Evolutionary conservation across 345 rosid species (phyloP).

Genomic region (Euphorbia pulcherrima): DNA sequence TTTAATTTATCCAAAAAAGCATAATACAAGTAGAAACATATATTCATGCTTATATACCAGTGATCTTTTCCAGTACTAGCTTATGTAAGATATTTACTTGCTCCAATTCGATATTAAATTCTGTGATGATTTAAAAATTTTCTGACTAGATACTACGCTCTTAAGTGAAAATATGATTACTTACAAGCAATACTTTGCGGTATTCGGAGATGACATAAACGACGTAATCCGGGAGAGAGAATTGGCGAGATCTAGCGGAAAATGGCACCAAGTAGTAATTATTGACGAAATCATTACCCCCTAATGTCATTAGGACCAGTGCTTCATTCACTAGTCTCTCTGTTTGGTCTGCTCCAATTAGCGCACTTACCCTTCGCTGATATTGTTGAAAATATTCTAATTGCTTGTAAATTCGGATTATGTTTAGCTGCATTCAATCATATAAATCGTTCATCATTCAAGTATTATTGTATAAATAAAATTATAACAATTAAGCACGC

Average conservation of each 20-base stretch:
- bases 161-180: too few relatives aligned
- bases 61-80: too few relatives aligned
- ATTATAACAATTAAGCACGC: too few relatives aligned
- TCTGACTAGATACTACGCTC: too few relatives aligned
- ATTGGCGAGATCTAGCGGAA: constrained; percentile 78
- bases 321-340: constrained; percentile 45
- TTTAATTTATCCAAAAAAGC: too few relatives aligned
- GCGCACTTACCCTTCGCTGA: constrained; percentile 49
- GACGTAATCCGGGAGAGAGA: constrained; percentile 50
- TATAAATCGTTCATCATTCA: too few relatives aligned
- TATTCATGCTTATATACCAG: too few relatives aligned
- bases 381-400: constrained; percentile 54
- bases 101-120: too few relatives aligned
- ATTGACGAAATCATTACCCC: constrained; percentile 80
- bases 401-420: constrained; percentile 56
- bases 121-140: too few relatives aligned
- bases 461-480: too few relatives aligned
- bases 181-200: constrained; percentile 45
- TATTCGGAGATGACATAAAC: constrained; percentile 58
- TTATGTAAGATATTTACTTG: too few relatives aligned
- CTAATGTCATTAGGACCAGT: constrained; percentile 62
- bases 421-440: constrained; percentile 42
- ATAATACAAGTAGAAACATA: too few relatives aligned
- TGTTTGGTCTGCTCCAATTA: constrained; percentile 42
- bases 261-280: constrained; percentile 76